These are phyloP conservation scores for Coprinopsis sp. DNA, from an alignment of 768 basidiomycete genomes.

Conservation along the genomic window DNA sequence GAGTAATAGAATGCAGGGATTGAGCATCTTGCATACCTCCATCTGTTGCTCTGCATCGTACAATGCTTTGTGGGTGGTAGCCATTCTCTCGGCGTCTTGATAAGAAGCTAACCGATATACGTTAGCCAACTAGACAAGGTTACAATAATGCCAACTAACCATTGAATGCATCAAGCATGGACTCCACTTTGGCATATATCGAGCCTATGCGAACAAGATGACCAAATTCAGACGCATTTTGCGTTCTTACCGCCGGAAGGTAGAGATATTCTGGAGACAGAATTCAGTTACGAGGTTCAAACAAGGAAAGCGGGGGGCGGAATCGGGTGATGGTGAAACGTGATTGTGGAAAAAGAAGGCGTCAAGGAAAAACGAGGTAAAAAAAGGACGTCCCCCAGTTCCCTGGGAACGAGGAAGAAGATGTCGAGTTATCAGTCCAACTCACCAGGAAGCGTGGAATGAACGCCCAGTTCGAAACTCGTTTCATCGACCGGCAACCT, in stretches of 20 bases:
- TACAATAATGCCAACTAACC: conserved; percentile 32
- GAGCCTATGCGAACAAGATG: conserved; percentile 68
- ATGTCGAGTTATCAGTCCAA: conserved; percentile 15
- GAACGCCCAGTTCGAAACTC: conserved; percentile 68
- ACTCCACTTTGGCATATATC: conserved; percentile 60
- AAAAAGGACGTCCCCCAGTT: conserved; percentile 2
- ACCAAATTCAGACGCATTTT: conserved; percentile 68
- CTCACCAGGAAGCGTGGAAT: conserved; percentile 50
- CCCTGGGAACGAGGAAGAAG: background rate
- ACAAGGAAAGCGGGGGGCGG: conserved; percentile 15
- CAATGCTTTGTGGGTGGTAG: conserved; percentile 31
- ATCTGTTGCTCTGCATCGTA: conserved; percentile 40
- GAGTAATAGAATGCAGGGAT: conserved; percentile 11
- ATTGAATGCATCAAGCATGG: conserved; percentile 44
- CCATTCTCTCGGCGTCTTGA: conserved; percentile 31
- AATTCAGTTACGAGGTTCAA: conserved; percentile 9
- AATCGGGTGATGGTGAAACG: conserved; percentile 15
- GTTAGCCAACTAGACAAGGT: conserved; percentile 7
- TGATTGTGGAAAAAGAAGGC: conserved; percentile 16
- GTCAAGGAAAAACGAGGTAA: background rate
- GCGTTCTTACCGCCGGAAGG: conserved; percentile 53
- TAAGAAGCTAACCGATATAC: conserved; percentile 10
- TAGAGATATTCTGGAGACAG: conserved; percentile 60
- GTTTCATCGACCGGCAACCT: conserved; percentile 79
- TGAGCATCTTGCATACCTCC: conserved; percentile 35